These are phyloP conservation scores for Aquilaria agallochum DNA, from an alignment of 441 rosid genomes.

Conservation along the genomic window DNA sequence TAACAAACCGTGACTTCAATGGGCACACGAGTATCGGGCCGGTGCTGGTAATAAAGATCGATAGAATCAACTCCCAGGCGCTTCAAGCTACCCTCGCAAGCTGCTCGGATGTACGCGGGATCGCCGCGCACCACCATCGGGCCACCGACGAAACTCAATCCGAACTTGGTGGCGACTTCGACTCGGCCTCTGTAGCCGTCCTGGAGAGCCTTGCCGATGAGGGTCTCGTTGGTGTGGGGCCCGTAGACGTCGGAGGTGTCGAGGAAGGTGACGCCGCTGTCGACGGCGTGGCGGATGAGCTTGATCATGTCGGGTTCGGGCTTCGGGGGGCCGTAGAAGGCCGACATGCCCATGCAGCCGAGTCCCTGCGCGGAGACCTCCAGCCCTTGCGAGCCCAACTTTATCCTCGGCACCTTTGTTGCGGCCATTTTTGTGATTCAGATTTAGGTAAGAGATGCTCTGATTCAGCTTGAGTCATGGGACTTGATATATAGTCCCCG, in stretches of 20 bases:
- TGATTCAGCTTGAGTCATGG: too few species aligned
- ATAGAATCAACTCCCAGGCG: conserved; percentile 37
- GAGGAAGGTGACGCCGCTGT: conserved; percentile 54
- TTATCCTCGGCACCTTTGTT: conserved; percentile 29
- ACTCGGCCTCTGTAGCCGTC: conserved; percentile 32
- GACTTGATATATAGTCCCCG: too few species aligned
- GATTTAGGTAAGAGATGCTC: too few species aligned
- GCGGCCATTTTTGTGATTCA: too few species aligned
- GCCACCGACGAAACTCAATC: conserved; percentile 18
- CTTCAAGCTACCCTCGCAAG: conserved; percentile 58
- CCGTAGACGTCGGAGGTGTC: conserved; percentile 62
- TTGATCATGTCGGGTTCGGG: conserved; percentile 40
- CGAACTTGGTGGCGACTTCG: conserved; percentile 58
- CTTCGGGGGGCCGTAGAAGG: conserved; percentile 42
- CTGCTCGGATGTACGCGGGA: conserved; percentile 43
- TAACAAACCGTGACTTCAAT: conserved; percentile 43
- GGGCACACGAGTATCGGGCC: conserved; percentile 41
- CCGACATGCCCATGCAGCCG: conserved; percentile 65
- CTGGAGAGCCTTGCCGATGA: conserved; percentile 49
- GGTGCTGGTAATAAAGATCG: conserved; percentile 64
- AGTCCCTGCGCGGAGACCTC: conserved; percentile 68
- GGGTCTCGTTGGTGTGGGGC: conserved; percentile 41
- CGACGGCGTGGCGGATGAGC: conserved; percentile 47
- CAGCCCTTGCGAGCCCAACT: conserved; percentile 58
- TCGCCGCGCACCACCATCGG: conserved; percentile 28